Conservation (phyloP, 106 monocot genomes). For the Acorus gramineus region DNA sequence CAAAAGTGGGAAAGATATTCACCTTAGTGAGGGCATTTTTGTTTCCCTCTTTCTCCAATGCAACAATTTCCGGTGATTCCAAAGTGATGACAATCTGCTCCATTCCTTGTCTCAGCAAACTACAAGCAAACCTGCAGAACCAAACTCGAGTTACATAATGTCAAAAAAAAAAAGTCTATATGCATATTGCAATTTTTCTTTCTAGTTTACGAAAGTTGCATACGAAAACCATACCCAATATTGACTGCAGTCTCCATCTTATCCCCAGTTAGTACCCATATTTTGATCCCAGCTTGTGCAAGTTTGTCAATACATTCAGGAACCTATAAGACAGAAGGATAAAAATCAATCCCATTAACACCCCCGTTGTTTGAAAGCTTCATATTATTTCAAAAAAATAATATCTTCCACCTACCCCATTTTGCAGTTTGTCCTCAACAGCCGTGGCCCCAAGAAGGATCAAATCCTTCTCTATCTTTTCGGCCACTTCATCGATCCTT, state of each 20-base stretch:
- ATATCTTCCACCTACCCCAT: conserved; percentile 55
- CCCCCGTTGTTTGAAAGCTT: too few species aligned
- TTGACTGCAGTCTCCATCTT: conserved; percentile 99
- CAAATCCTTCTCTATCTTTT: conserved; percentile 68
- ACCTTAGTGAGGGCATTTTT: conserved; percentile 3
- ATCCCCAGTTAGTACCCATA: conserved; percentile 96
- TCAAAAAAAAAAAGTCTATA: too few species aligned
- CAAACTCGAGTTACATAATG: too few species aligned
- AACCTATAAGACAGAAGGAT: conserved; percentile 31
- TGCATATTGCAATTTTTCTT: too few species aligned
- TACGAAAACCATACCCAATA: conserved; percentile 57
- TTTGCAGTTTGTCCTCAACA: conserved; percentile 94
- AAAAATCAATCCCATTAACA: too few species aligned
- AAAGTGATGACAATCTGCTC: conserved; percentile 8
- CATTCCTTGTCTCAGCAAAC: conserved; percentile 22
- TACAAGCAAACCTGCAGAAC: conserved; percentile 2
- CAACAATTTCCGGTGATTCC: conserved; percentile 7
- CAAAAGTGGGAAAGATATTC: background rate
- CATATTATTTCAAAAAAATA: too few species aligned
- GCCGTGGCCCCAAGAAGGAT: conserved; percentile 94
- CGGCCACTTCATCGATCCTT: conserved; percentile 69
- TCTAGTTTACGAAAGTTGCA: background rate
- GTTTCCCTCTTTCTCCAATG: conserved; percentile 11
- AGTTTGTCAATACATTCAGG: conserved; percentile 97
- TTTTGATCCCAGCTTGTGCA: conserved; percentile 91